Base-by-base conservation (phyloP, 1,284 basidiomycete species). In the Melampsora americana region DNA sequence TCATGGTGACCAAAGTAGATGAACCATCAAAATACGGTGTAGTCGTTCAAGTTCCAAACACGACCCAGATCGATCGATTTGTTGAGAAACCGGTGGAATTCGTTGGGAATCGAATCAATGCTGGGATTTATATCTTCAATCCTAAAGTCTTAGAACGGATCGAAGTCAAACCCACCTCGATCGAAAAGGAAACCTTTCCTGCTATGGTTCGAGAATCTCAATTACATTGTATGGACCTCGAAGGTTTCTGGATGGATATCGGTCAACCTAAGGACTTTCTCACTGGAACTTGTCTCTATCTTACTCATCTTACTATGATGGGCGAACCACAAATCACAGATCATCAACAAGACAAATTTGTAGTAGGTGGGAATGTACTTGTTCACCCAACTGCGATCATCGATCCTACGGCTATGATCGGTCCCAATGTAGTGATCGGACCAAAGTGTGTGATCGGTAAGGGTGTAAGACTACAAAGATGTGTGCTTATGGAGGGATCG, bases 91-190 rank as follows among this genome's bases (percentile, higher is more conserved):
- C 86, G 46, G 84, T 85, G 77, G 85, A 85, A 78, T 86, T 86
- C 77, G 86, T 86, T 75, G 86, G 86, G 61, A 86, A 86, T 84
- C 81, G 85, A 77, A 86, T 86, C 83, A 86, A 86, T 82, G 86
- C 85, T 77, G 86, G 86, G 81, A 86, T 86, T 83, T 86, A 86
- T 83, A 85, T 86, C 80, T 86, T 86, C 84, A 85, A 85, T 84
- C 86, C 86, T 16, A 83, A 82, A 56, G 82, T 86, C 62, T 82
- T 86, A 71, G 80, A 85, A 80, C 83, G 86, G 71, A 86, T 86
- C 78, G 84, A 86, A 82, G 84, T 85, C 76, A 84, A 84, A 80
- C 85, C 85, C 7, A 86, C 85, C 23, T 86, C 86, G 53, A 86
- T 86, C 80, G 86, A 86, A 82, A 84, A 84, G 80, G 85, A 86